A percentile compares a stretch with the other conserved stretches of the same genome.
Conservation (phyloP, 331 rosid species). For the Acacia concinna region DNA sequence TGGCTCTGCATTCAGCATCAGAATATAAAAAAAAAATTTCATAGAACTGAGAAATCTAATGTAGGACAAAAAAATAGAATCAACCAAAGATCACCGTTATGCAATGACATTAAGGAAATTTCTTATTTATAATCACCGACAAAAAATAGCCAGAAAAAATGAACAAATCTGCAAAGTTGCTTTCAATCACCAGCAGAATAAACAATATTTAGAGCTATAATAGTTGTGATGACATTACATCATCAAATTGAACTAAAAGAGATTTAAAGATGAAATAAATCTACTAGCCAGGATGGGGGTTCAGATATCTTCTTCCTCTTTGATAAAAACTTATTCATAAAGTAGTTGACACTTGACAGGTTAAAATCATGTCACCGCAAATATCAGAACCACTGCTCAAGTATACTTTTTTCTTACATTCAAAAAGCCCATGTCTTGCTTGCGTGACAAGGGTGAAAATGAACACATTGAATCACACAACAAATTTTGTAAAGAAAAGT, state of each 20-base stretch:
- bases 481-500: slow-evolving; percentile 11
- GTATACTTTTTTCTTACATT: slow-evolving; percentile 15
- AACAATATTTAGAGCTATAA: neutral
- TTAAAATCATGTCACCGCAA: slow-evolving; percentile 3
- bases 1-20: slow-evolving; percentile 20
- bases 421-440: slow-evolving; percentile 15
- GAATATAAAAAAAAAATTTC: neutral
- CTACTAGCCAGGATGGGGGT: neutral
- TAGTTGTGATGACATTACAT: neutral
- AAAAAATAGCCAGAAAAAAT: neutral
- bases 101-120: neutral
- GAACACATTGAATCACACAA: neutral
- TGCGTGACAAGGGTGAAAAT: slow-evolving; percentile 14
- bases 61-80: neutral
- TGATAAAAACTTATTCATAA: slow-evolving; percentile 1
- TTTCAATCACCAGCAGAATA: neutral
- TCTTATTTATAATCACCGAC: slow-evolving; percentile 15
- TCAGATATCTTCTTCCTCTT: slow-evolving; percentile 15
- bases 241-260: neutral
- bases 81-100: slow-evolving; percentile 17
- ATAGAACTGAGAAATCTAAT: neutral
- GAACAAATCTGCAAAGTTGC: neutral
- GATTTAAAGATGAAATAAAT: neutral
- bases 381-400: slow-evolving; percentile 17
- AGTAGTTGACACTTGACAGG: neutral